Percentiles rank a stretch among this genome's conserved stretches.
Evolutionary conservation across 352 stramenopile species (phyloP).

Genomic region (Pythium folliculosum): DNA sequence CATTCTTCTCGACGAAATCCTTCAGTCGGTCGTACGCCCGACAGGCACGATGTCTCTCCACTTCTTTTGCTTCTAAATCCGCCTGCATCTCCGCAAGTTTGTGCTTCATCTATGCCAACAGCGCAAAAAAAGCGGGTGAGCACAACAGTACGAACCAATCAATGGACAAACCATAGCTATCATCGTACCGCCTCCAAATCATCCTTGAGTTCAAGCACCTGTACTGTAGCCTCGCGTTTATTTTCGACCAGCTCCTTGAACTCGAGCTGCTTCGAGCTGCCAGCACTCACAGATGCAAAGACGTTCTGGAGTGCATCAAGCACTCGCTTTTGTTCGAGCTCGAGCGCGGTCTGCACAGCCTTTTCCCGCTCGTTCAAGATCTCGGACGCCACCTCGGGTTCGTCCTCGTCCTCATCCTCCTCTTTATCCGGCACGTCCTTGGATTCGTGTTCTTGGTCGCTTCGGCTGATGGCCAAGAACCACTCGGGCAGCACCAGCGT

Average conservation of each 20-base stretch:
- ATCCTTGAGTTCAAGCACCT: conserved; percentile 50
- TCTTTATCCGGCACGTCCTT: conserved; percentile 2
- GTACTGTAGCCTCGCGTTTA: conserved; percentile 49
- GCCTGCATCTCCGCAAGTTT: conserved; percentile 59
- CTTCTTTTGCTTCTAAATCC: conserved; percentile 77
- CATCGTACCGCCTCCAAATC: conserved; percentile 56
- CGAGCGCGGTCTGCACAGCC: conserved; percentile 41
- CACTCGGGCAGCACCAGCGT: conserved; percentile 65
- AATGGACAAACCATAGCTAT: conserved; percentile 19
- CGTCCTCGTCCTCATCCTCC: conserved; percentile 30
- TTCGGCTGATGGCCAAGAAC: conserved; percentile 61
- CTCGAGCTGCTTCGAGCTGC: conserved; percentile 38
- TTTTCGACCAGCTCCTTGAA: conserved; percentile 58
- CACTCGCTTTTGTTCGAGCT: conserved; percentile 41
- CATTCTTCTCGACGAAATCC: conserved; percentile 43
- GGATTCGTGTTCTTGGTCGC: conserved; percentile 42
- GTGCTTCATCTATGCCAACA: conserved; percentile 47
- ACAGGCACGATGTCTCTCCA: conserved; percentile 75
- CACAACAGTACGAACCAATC: background rate
- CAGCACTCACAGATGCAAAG: conserved; percentile 26
- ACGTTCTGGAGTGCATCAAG: conserved; percentile 42
- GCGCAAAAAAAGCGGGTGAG: background rate
- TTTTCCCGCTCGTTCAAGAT: conserved; percentile 41
- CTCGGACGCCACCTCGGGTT: conserved; percentile 9
- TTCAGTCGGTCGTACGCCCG: conserved; percentile 74